phyloP scores from a whole-genome alignment of 305 asterid genomes.

The Withania somnifera region DNA sequence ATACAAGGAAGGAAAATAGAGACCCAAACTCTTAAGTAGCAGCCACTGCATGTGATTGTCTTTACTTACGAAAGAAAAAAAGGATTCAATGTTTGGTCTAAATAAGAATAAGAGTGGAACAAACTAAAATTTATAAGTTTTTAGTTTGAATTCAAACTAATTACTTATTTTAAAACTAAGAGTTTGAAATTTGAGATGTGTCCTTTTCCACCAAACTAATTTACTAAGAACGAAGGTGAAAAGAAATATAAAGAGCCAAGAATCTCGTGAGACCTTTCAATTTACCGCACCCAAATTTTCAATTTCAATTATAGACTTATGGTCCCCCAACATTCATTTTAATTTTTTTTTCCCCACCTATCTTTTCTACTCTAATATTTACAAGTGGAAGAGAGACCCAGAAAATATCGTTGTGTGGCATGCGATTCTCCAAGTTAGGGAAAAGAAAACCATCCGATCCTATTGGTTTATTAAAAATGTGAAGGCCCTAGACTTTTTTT shows the following conservation, averaged over 20 bases:
- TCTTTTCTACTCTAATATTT: background rate
- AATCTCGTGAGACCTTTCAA: constrained; percentile 4
- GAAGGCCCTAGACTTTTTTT: too few relatives aligned
- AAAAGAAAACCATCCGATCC: too few relatives aligned
- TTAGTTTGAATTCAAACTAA: too few relatives aligned
- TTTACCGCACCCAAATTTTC: background rate
- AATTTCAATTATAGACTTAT: constrained; percentile 1
- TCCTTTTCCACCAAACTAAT: too few relatives aligned
- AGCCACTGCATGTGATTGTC: background rate
- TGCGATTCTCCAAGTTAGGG: too few relatives aligned
- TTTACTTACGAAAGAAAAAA: background rate
- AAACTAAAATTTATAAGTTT: background rate
- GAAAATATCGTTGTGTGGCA: too few relatives aligned
- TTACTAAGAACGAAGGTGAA: background rate
- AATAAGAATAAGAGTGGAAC: background rate
- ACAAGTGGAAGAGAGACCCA: background rate
- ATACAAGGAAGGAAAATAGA: background rate
- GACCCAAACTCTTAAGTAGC: background rate
- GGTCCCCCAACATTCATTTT: background rate
- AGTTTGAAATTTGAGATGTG: too few relatives aligned
- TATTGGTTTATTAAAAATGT: too few relatives aligned
- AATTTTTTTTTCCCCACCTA: background rate
- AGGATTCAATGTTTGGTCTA: background rate
- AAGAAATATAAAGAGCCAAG: background rate
- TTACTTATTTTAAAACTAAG: too few relatives aligned